phyloP scores from a whole-genome alignment of 2,329 filamentous ascomycete genomes.

The Pseudogymnoascus destructans region DNA sequence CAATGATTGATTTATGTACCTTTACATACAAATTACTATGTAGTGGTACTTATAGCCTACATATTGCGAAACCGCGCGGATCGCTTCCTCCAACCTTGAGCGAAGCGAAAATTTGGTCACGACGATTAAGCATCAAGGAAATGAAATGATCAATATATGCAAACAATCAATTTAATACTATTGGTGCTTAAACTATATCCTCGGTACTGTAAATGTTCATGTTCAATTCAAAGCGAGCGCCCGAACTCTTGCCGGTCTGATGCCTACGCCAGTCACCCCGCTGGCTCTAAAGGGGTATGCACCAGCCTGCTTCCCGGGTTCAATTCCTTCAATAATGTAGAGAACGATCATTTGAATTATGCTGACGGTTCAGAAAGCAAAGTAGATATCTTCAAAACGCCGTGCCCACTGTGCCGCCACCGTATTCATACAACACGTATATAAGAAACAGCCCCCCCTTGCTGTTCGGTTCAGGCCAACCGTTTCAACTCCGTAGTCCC shows the following conservation, averaged over 20 bases:
- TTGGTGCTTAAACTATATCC: neutral
- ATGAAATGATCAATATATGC: neutral
- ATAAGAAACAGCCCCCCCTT: neutral
- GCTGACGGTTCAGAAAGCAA: neutral
- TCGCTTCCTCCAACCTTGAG: too few relatives aligned
- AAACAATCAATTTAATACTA: neutral
- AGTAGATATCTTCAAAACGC: slow-evolving; percentile 5
- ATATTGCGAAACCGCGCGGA: too few relatives aligned
- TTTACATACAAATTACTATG: too few relatives aligned
- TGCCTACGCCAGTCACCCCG: neutral
- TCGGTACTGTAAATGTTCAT: neutral
- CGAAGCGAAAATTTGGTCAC: too few relatives aligned
- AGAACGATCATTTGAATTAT: neutral
- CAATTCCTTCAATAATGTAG: neutral
- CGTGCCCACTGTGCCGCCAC: neutral
- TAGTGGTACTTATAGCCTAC: too few relatives aligned
- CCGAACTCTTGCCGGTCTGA: neutral
- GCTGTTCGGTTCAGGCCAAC: neutral
- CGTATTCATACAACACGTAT: slow-evolving; percentile 1
- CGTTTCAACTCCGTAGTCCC: neutral
- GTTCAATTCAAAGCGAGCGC: neutral
- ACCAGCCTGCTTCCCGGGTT: neutral
- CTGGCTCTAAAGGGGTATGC: neutral
- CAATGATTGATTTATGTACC: too few relatives aligned
- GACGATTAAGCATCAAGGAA: neutral